Base-by-base conservation (phyloP, 441 rosid species). In the Jatropha multifida region DNA sequence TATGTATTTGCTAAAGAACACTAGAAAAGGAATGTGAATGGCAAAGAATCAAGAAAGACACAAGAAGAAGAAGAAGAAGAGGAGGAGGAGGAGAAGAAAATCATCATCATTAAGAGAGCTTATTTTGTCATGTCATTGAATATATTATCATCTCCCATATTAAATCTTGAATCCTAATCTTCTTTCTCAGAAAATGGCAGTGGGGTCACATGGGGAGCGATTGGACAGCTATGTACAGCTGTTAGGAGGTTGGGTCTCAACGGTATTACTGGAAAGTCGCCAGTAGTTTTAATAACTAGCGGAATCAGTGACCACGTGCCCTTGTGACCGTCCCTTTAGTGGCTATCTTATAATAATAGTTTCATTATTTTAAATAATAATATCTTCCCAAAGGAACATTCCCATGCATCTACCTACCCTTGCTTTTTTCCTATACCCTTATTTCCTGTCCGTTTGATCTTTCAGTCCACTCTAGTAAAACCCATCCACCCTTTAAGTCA, bases 181-280 rank as follows among this genome's bases (percentile, higher is more conserved):
- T 23, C 46, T n/a, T 76, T 75, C n/a, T 54, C 44, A 61, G n/a
- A 81, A 48, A 6, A 68, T 71, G 71, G 81, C 83, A 83, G 85
- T 83, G 87, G 88, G 85, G 82, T 81, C 83, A 83, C 88, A 85
- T 83, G 86, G 84, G 76, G 69, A 69, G 67, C 32, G 87, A 86
- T 83, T 76, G 84, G 89, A 90, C 96, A 92, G 95, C 97, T 88
- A 84, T 79, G 79, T 27, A 85, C 92, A 89, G 96, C 96, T 87
- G 89, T 81, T 72, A 37, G 88, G 84, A 79, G 85, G 86, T 79
- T 77, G 85, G 81, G 81, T 73, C 84, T 87, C 90, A 87, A 89
- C 92, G 90, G 90, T 87, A 83, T 84, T 83, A 88, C 90, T 83
- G 87, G 89, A 84, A 85, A 85, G 89, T 82, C 86, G 87, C 86